These are phyloP conservation scores for Xylariaceae sp. DNA, from an alignment of 2,329 filamentous ascomycete genomes.

Conservation along the genomic window DNA sequence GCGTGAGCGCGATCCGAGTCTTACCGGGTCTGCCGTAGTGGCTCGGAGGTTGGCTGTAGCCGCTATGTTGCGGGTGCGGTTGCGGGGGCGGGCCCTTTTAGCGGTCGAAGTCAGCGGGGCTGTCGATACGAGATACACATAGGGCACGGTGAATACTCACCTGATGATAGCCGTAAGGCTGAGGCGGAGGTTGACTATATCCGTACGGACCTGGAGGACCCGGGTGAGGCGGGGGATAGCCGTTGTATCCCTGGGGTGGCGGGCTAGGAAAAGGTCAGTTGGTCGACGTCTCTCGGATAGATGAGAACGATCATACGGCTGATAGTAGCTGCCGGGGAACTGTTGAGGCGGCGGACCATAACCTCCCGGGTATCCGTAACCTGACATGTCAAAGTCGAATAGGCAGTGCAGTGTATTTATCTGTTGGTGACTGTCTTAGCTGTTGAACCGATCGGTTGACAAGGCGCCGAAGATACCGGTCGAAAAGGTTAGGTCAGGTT, in stretches of 20 bases:
- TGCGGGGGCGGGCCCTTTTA: slow-evolving; percentile 44
- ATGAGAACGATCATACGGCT: slow-evolving; percentile 30
- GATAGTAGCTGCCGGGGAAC: slow-evolving; percentile 36
- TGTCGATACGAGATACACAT: not conserved
- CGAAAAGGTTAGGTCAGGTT: not conserved
- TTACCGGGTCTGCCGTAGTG: slow-evolving; percentile 56
- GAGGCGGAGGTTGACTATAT: slow-evolving; percentile 51
- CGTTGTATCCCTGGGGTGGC: slow-evolving; percentile 50
- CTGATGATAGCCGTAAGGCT: slow-evolving; percentile 50
- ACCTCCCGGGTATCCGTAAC: slow-evolving; percentile 38
- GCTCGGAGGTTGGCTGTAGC: slow-evolving; percentile 44
- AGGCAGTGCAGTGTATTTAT: not conserved
- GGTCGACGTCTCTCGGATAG: slow-evolving; percentile 3
- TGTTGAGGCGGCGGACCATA: slow-evolving; percentile 39
- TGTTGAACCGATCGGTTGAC: slow-evolving; percentile 4
- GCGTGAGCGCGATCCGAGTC: slow-evolving; percentile 21
- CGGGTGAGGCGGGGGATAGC: slow-evolving; percentile 47
- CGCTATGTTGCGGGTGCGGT: slow-evolving; percentile 40
- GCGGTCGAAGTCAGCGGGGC: slow-evolving; percentile 25
- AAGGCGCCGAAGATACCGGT: slow-evolving; percentile 2
- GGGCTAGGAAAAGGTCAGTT: slow-evolving; percentile 38
- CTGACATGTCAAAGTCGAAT: slow-evolving; percentile 33
- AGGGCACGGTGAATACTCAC: slow-evolving; percentile 26
- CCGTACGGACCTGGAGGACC: slow-evolving; percentile 45
- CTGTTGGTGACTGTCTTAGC: slow-evolving; percentile 1